Evolutionary conservation across 2,329 filamentous ascomycete genomes (phyloP), one percentile per base, ranked within the genome.

Genomic region (Phyllosticta citriasiana): DNA sequence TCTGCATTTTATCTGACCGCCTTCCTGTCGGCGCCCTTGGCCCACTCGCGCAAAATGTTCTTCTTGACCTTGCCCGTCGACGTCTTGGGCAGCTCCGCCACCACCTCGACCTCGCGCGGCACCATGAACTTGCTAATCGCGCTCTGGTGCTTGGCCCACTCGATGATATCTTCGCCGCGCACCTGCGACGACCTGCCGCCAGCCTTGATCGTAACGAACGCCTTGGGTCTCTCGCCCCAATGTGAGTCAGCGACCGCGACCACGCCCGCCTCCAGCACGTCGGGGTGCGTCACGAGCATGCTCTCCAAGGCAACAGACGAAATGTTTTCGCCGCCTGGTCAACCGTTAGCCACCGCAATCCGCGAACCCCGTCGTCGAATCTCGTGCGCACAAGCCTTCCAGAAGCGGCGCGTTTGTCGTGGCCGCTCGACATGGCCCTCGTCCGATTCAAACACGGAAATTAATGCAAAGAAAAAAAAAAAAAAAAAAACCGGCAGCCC

Each of bases 1-100:
- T 54, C 59, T 27, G 52, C 53, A 55, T 53, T 22, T 62, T 47
- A 62, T 26, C 54, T 53, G 40, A 53, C 61, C 60, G 35, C 10
- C 35, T 7, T 56, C 57, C 61, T 59, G 35, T 62, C 61, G 19
- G 61, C 61, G 26, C 82, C 82, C 71, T 84, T 89, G 2, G 88
- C 89, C 93, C 92, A 96, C 67, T 90, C 88, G 63, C 94, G 79
- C 60, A 99, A 74, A 6, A 96, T 84, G 69, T 96, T 97, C 84
- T 99, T 99, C 82, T 91, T 87, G 63, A 97, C 82, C 81, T 99
- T 99, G 2, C 94, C 94, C 0, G 94, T 99, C 73, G 89, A 94
- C 27, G 94, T 99, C 82, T 99, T 99, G 9, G 94, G 94, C 65
- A 99, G 78, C 73, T 97, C 92, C 5, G 78, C 66, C n/a, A 99